phyloP scores from a whole-genome alignment of 805 yeast genomes.

The Kregervanrija pseudodelftensis region DNA sequence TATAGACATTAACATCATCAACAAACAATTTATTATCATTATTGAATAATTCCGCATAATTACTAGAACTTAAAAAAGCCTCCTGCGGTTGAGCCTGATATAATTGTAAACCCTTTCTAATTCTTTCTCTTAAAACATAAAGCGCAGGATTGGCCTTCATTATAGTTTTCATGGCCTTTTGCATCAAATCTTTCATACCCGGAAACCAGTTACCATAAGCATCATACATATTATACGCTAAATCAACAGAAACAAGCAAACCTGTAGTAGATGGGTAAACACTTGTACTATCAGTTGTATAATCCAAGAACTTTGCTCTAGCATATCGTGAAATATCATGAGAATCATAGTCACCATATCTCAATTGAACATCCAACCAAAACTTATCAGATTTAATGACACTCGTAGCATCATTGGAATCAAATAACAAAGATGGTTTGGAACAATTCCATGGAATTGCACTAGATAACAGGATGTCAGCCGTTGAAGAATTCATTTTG shows the following conservation, averaged over 20 bases:
- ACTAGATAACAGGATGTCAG: slow-evolving; percentile 77
- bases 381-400: slow-evolving; percentile 58
- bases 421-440: slow-evolving; percentile 72
- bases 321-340: slow-evolving; percentile 94
- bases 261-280: slow-evolving; percentile 93
- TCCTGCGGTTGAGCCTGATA: slow-evolving; percentile 93
- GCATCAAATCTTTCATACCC: slow-evolving; percentile 83
- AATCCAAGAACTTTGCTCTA: slow-evolving; percentile 86
- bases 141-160: slow-evolving; percentile 94
- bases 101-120: slow-evolving; percentile 87
- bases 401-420: slow-evolving; percentile 56
- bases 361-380: slow-evolving; percentile 92
- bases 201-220: slow-evolving; percentile 98
- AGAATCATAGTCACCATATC: slow-evolving; percentile 97
- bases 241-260: slow-evolving; percentile 79
- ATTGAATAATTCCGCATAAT: slow-evolving; percentile 84
- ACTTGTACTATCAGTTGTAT: slow-evolving; percentile 79
- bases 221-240: slow-evolving; percentile 93
- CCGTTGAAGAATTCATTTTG: slow-evolving; percentile 92
- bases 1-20: slow-evolving; percentile 90
- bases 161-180: slow-evolving; percentile 85
- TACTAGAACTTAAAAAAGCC: slow-evolving; percentile 79
- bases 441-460: slow-evolving; percentile 77
- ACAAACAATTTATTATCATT: slow-evolving; percentile 78
- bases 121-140: slow-evolving; percentile 85